A percentile compares a stretch with the other conserved stretches of the same genome.
Evolutionary conservation across 2,329 filamentous ascomycete genomes (phyloP).

Genomic region (Fusarium verrucosum): DNA sequence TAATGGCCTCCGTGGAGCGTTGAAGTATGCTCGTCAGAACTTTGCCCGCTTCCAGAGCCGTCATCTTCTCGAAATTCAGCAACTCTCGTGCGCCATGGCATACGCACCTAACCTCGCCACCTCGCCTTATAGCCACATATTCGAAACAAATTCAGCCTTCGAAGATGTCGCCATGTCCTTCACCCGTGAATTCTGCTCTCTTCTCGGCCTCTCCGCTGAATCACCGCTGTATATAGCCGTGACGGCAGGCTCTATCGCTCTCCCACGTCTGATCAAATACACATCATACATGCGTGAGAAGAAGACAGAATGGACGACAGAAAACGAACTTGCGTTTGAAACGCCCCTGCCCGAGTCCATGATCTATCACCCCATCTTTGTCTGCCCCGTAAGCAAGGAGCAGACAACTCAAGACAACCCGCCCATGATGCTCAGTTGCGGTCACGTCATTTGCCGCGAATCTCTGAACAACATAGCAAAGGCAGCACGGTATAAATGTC

Average conservation of each 20-base stretch:
- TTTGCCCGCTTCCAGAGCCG: constrained; percentile 79
- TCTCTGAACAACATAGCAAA: constrained; percentile 83
- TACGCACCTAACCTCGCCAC: constrained; percentile 77
- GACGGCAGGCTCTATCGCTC: constrained; percentile 89
- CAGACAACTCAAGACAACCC: constrained; percentile 93
- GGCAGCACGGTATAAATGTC: constrained; percentile 87
- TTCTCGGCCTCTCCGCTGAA: constrained; percentile 88
- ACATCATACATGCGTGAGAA: constrained; percentile 87
- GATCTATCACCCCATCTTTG: constrained; percentile 95
- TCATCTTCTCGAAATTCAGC: constrained; percentile 81
- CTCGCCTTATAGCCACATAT: constrained; percentile 83
- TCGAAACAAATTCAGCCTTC: constrained; percentile 80
- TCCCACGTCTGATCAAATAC: constrained; percentile 89
- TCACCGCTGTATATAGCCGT: constrained; percentile 93
- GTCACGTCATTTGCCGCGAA: constrained; percentile 90
- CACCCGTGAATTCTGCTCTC: constrained; percentile 91
- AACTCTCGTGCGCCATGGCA: constrained; percentile 82
- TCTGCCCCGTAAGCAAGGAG: constrained; percentile 96
- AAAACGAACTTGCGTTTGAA: constrained; percentile 87
- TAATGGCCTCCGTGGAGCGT: constrained; percentile 70
- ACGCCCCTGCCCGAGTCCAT: constrained; percentile 67
- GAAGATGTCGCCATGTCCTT: constrained; percentile 87
- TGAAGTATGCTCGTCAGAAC: constrained; percentile 78
- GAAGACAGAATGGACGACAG: constrained; percentile 93
- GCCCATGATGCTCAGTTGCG: constrained; percentile 95